These are phyloP conservation scores for Acer yangbiense DNA, from an alignment of 345 rosid genomes.

Conservation along the genomic window DNA sequence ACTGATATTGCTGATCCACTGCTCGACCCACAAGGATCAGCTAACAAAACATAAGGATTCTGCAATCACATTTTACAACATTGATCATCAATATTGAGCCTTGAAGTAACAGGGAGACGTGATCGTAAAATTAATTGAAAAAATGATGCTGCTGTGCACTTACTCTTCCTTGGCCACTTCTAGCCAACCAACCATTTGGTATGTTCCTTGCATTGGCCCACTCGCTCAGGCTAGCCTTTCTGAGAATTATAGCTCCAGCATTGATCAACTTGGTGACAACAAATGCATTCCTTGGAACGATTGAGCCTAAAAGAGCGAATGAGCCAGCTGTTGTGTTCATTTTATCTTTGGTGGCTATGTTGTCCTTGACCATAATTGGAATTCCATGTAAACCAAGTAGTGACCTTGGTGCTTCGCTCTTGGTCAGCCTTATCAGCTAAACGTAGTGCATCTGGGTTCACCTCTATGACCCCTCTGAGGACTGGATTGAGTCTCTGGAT, in stretches of 20 bases:
- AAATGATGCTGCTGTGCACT: not conserved
- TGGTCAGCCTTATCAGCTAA: constrained; percentile 18
- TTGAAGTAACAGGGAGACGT: too few species aligned
- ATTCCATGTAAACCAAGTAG: constrained; percentile 33
- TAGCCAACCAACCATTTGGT: constrained; percentile 48
- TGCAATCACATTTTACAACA: not conserved
- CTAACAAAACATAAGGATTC: constrained; percentile 35
- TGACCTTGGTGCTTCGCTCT: not conserved
- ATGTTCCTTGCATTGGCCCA: constrained; percentile 38
- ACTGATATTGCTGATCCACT: constrained; percentile 79
- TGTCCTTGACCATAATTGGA: constrained; percentile 49
- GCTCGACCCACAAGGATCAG: constrained; percentile 65
- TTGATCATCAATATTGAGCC: not conserved
- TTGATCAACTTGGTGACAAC: constrained; percentile 45
- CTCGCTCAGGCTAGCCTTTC: constrained; percentile 63
- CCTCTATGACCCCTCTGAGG: constrained; percentile 14
- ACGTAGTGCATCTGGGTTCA: constrained; percentile 17
- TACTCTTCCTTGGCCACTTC: constrained; percentile 58
- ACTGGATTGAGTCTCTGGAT: constrained; percentile 7
- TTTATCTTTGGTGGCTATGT: constrained; percentile 30
- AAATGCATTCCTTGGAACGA: constrained; percentile 45
- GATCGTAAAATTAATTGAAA: too few species aligned
- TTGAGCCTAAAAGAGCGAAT: constrained; percentile 40
- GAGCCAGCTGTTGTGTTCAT: constrained; percentile 39
- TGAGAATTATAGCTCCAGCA: constrained; percentile 52